Conservation (phyloP, 2,329 filamentous ascomycete species). For the Gliomastix tumulicola region DNA sequence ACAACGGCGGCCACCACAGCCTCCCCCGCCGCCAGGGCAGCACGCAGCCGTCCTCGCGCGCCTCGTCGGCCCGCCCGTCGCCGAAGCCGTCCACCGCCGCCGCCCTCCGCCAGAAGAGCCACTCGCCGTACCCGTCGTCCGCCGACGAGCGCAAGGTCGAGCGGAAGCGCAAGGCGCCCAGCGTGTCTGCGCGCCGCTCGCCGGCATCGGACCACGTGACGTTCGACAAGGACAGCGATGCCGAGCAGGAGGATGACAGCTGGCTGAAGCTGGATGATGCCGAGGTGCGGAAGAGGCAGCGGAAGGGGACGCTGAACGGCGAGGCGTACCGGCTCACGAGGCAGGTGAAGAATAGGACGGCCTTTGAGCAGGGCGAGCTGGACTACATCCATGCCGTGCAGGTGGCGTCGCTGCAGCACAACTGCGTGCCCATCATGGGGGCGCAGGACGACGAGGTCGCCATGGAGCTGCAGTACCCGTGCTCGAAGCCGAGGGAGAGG, state of each 20-base stretch:
- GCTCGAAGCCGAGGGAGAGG: conserved; percentile 61
- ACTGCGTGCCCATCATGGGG: conserved; percentile 42
- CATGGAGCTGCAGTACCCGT: conserved; percentile 80
- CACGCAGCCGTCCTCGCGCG: conserved; percentile 22
- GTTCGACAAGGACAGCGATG: conserved; percentile 44
- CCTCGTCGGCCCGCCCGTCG: conserved; percentile 28
- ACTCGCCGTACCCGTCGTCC: conserved; percentile 33
- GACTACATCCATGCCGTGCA: conserved; percentile 52
- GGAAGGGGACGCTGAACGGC: conserved; percentile 30
- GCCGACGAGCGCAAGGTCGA: conserved; percentile 26
- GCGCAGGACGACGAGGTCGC: conserved; percentile 44
- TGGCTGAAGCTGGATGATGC: conserved; percentile 41
- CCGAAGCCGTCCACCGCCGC: conserved; percentile 23
- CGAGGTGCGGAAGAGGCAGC: conserved; percentile 41
- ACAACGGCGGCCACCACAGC: conserved; percentile 15
- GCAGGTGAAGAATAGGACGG: conserved; percentile 34
- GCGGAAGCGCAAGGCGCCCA: conserved; percentile 42
- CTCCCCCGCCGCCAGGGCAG: conserved; percentile 17
- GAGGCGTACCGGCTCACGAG: conserved; percentile 38
- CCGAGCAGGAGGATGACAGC: conserved; percentile 44
- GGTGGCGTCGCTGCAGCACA: conserved; percentile 42
- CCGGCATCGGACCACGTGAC: conserved; percentile 40
- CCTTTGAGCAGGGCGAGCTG: conserved; percentile 34
- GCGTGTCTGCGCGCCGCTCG: conserved; percentile 26
- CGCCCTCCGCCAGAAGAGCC: conserved; percentile 27